Base-by-base conservation (phyloP, 768 basidiomycete species). In the Pulveroboletus sp. region DNA sequence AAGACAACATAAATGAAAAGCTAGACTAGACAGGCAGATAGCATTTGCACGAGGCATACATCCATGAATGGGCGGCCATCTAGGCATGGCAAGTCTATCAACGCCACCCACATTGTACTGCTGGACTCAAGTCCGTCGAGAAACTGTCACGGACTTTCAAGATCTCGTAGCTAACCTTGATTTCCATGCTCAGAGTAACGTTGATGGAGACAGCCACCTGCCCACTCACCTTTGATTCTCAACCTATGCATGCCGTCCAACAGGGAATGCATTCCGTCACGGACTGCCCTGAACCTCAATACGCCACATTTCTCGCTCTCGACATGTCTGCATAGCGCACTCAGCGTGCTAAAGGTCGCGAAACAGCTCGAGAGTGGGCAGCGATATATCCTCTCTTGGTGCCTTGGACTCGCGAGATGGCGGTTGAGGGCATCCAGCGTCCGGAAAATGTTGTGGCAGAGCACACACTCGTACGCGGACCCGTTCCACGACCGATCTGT, bases 301-400 rank as follows among this genome's bases (percentile, higher is more conserved):
- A 85, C 76, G 0, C 78, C 80, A 61, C 85, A 87, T 26, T 54
- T 65, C 55, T 76, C 79, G 58, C 79, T 82, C 70, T 86, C 83
- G 30, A 86, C 73, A 61, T 87, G 84, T 66, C 81, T 78, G 39
- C 76, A 76, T 46, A 87, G 63, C 5, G 60, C 82, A 47, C 84
- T 84, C 30, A 86, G 71, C 13, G 79, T 75, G 7, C 45, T 53
- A 59, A 82, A 85, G 30, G 64, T 60, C 21, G 43, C 28, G 2
- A 47, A 57, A 57, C 85, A 87, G 10, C 63, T 65, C 7, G 47
- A 52, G 39, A 73, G 61, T 4, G 81, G 82, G 66, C 85, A 87
- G 3, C 73, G 56, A 57, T 82, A 86, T 2, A 75, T 69, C 60
- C 70, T 73, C 1, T 75, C 71, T 54, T 75, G 64, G 59, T 86